phyloP scores from a whole-genome alignment of 192 early-diverging fungal species.

The Backusella tarrabulga region DNA sequence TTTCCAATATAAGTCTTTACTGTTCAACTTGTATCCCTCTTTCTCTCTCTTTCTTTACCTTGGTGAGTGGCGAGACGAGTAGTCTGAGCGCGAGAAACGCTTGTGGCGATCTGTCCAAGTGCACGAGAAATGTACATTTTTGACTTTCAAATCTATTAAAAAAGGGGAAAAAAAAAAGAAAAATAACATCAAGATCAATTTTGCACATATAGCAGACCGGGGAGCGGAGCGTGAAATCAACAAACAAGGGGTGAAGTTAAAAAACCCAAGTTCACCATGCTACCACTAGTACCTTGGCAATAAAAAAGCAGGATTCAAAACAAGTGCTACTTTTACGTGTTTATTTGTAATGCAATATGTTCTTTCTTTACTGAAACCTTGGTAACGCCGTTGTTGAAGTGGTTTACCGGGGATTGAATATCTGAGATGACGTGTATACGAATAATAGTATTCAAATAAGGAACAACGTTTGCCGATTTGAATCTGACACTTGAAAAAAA shows the following conservation, averaged over 20 bases:
- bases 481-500: too few relatives aligned
- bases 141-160: constrained; percentile 3
- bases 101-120: constrained; percentile 30
- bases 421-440: neutral
- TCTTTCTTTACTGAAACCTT: neutral
- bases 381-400: neutral
- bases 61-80: constrained; percentile 18
- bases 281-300: neutral
- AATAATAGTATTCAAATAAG: neutral
- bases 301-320: neutral
- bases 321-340: neutral
- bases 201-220: neutral
- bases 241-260: constrained; percentile 1
- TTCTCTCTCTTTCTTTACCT: constrained; percentile 19
- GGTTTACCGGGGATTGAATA: neutral
- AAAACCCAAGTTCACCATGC: neutral
- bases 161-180: constrained; percentile 2
- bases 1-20: neutral
- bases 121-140: constrained; percentile 39
- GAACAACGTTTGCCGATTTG: neutral
- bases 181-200: neutral
- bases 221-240: neutral
- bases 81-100: constrained; percentile 35
- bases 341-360: neutral
- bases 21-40: neutral